Evolutionary conservation across 2,329 filamentous ascomycete species (phyloP).

Genomic region (Calonectria crousiana): DNA sequence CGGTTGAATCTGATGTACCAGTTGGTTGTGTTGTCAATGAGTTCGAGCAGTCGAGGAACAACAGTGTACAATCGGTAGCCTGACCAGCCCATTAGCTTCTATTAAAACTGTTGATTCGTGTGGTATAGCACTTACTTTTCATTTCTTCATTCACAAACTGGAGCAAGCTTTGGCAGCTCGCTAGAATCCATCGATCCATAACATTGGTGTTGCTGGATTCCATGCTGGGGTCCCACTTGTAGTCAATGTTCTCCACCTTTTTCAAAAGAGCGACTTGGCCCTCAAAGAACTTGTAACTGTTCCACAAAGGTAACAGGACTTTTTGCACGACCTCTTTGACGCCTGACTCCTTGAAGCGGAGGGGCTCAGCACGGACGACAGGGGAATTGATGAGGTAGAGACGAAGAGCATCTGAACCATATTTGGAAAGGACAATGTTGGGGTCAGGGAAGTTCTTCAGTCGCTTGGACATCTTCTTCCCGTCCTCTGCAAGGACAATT

Average conservation of each 20-base stretch:
- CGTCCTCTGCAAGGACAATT: slow-evolving; percentile 92
- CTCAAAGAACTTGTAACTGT: slow-evolving; percentile 96
- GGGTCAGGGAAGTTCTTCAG: slow-evolving; percentile 97
- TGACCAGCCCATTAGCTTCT: slow-evolving; percentile 35
- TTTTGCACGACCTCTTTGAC: slow-evolving; percentile 96
- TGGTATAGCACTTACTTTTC: slow-evolving; percentile 67
- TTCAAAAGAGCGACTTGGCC: slow-evolving; percentile 88
- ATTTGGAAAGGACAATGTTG: slow-evolving; percentile 82
- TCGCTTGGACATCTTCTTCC: slow-evolving; percentile 99
- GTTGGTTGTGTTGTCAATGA: slow-evolving; percentile 97
- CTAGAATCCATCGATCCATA: slow-evolving; percentile 96
- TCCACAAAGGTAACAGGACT: slow-evolving; percentile 92
- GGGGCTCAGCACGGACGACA: slow-evolving; percentile 89
- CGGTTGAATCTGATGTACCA: slow-evolving; percentile 99
- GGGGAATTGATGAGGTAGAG: slow-evolving; percentile 98
- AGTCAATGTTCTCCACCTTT: slow-evolving; percentile 84
- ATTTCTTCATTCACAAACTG: slow-evolving; percentile 95
- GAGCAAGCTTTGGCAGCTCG: slow-evolving; percentile 89
- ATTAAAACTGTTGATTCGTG: not conserved
- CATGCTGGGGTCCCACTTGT: slow-evolving; percentile 80
- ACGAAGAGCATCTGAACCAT: slow-evolving; percentile 91
- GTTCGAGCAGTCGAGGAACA: slow-evolving; percentile 82
- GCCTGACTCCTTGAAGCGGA: slow-evolving; percentile 90
- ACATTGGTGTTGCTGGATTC: slow-evolving; percentile 87
- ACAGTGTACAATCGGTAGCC: slow-evolving; percentile 90